A percentile compares a stretch with the other conserved stretches of the same genome.
Conservation (phyloP, 305 asterid genomes). For the Withania somnifera region DNA sequence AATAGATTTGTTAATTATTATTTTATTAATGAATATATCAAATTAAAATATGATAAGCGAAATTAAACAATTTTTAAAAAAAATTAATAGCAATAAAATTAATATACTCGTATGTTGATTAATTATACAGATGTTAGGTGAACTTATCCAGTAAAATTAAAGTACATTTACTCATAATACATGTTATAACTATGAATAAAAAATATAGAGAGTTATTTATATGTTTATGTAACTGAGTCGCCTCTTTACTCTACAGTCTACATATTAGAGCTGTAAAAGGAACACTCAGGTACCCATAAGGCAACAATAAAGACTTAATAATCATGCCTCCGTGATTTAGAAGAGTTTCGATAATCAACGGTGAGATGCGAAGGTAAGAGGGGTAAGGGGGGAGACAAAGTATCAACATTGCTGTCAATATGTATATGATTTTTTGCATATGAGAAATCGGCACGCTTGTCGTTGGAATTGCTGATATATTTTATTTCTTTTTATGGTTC, state of each 20-base stretch:
- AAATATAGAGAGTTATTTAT: not conserved
- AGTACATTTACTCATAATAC: not conserved
- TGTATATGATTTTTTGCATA: not conserved
- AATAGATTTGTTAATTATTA: no score
- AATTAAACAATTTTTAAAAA: no score
- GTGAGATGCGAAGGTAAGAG: not conserved
- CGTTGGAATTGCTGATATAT: not conserved
- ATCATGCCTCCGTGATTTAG: not conserved
- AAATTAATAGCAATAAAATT: not conserved
- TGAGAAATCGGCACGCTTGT: slow-evolving; percentile 13
- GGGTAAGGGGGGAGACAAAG: not conserved
- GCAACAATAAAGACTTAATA: no score
- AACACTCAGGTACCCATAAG: no score
- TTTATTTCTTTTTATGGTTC: not conserved
- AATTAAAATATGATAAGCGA: no score
- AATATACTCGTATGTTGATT: not conserved
- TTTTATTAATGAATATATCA: no score
- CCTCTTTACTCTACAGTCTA: not conserved
- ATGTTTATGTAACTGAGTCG: not conserved
- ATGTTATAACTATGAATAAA: not conserved
- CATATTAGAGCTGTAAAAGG: not conserved
- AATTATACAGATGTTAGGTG: not conserved
- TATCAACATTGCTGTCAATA: not conserved
- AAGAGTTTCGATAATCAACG: not conserved
- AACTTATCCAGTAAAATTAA: not conserved